These are phyloP conservation scores for Naganishia kalamii DNA, from an alignment of 768 basidiomycete species.

Conservation along the genomic window DNA sequence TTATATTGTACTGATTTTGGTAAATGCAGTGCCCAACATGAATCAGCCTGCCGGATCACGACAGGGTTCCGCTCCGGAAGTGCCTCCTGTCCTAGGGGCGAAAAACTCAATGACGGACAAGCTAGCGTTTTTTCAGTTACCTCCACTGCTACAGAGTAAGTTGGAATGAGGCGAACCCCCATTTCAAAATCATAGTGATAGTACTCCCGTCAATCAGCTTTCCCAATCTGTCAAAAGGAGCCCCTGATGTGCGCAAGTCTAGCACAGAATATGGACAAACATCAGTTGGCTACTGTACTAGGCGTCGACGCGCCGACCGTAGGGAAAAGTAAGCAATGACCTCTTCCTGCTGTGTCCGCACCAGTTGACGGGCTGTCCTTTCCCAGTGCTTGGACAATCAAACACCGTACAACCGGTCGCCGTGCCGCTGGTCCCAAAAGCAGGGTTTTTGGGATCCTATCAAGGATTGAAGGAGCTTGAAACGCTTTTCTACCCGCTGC, in stretches of 20 bases:
- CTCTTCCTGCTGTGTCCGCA: not conserved
- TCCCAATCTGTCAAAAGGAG: slow-evolving; percentile 7
- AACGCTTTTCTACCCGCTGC: slow-evolving; percentile 42
- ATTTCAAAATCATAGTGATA: not conserved
- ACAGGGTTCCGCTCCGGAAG: not conserved
- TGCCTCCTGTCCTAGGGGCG: not conserved
- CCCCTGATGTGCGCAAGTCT: not conserved
- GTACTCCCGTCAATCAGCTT: not conserved
- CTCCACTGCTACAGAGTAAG: slow-evolving; percentile 16
- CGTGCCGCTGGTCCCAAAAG: slow-evolving; percentile 19
- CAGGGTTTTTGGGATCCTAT: slow-evolving; percentile 19
- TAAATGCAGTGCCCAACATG: not conserved
- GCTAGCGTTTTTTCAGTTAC: slow-evolving; percentile 5
- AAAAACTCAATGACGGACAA: slow-evolving; percentile 20
- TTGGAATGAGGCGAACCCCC: not conserved
- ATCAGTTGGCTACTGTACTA: slow-evolving; percentile 1
- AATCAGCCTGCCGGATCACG: not conserved
- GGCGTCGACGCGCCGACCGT: slow-evolving; percentile 9
- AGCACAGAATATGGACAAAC: not conserved
- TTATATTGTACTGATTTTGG: not conserved
- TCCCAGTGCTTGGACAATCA: slow-evolving; percentile 1
- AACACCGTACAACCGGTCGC: slow-evolving; percentile 16
- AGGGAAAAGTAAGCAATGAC: not conserved
- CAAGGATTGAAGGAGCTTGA: slow-evolving; percentile 32
- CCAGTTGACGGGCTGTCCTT: not conserved